A percentile compares a stretch with the other conserved stretches of the same genome.
Evolutionary conservation across 192 early-diverging fungal species (phyloP).

Genomic region (Podila epicladia): DNA sequence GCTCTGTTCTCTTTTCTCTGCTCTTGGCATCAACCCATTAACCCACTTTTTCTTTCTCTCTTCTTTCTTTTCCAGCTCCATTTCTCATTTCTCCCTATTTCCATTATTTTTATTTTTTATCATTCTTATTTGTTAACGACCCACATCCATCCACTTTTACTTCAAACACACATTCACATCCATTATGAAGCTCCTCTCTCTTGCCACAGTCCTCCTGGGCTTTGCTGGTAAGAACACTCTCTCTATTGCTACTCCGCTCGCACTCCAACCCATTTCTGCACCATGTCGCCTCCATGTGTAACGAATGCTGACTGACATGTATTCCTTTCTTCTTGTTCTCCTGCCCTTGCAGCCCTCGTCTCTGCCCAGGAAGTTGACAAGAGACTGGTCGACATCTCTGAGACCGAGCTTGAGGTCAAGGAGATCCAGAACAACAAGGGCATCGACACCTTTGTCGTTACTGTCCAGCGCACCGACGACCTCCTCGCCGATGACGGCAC

Average conservation of each 20-base stretch:
- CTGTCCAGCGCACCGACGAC: slow-evolving; percentile 65
- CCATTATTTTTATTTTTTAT: background rate
- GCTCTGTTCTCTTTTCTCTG: background rate
- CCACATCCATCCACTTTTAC: background rate
- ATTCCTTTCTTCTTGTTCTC: background rate
- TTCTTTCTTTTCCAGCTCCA: background rate
- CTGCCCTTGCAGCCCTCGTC: slow-evolving; percentile 16
- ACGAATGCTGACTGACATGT: background rate
- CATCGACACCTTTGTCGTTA: slow-evolving; percentile 62
- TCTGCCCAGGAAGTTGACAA: slow-evolving; percentile 46
- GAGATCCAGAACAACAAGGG: slow-evolving; percentile 39
- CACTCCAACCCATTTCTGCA: background rate
- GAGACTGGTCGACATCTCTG: slow-evolving; percentile 50
- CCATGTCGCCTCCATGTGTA: too few relatives aligned
- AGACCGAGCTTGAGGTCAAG: slow-evolving; percentile 45
- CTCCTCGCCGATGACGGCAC: slow-evolving; percentile 65
- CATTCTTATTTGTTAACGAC: background rate
- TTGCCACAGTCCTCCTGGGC: slow-evolving; percentile 4
- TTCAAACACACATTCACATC: background rate
- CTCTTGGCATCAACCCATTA: background rate
- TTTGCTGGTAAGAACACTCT: background rate
- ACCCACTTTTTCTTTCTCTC: too few relatives aligned
- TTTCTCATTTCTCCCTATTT: background rate
- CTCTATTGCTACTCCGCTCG: slow-evolving; percentile 2
- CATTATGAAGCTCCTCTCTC: background rate